Evolutionary conservation across 345 rosid species (phyloP).

Genomic region (Corchorus olitorius): DNA sequence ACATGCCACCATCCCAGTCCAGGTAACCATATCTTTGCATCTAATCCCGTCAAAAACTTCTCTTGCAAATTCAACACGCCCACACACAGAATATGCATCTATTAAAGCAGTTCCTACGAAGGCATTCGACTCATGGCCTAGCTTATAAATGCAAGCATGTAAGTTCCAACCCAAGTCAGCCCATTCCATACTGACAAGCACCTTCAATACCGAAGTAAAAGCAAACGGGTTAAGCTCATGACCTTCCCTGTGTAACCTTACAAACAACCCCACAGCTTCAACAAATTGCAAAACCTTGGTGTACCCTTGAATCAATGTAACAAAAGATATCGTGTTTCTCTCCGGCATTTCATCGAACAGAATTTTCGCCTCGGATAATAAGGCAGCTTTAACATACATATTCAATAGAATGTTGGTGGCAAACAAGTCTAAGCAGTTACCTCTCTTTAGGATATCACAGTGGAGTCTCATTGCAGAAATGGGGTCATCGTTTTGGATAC

Average conservation of each 20-base stretch:
- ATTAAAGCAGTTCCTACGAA: constrained; percentile 82
- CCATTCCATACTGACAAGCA: constrained; percentile 51
- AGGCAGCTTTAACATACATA: constrained; percentile 45
- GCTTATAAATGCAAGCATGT: constrained; percentile 73
- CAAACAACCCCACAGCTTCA: constrained; percentile 51
- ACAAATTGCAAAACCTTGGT: constrained; percentile 30
- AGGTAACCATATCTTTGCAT: constrained; percentile 73
- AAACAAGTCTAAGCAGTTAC: constrained; percentile 72
- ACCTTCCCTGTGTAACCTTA: constrained; percentile 64
- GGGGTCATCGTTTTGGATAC: constrained; percentile 54
- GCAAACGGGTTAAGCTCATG: constrained; percentile 78
- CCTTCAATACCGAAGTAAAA: constrained; percentile 67
- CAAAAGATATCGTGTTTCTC: constrained; percentile 63
- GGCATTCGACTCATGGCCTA: constrained; percentile 61
- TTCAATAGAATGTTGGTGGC: constrained; percentile 63
- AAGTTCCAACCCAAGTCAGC: constrained; percentile 48
- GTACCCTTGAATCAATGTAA: constrained; percentile 59
- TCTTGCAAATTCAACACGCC: constrained; percentile 52
- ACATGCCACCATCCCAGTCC: constrained; percentile 82
- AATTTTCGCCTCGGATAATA: constrained; percentile 41
- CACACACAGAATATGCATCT: constrained; percentile 65
- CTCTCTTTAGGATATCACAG: constrained; percentile 58
- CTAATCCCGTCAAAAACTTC: constrained; percentile 63
- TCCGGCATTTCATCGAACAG: constrained; percentile 78
- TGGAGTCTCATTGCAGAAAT: constrained; percentile 49